Evolutionary conservation across 345 rosid species (phyloP).

Genomic region (Sapria himalayana): DNA sequence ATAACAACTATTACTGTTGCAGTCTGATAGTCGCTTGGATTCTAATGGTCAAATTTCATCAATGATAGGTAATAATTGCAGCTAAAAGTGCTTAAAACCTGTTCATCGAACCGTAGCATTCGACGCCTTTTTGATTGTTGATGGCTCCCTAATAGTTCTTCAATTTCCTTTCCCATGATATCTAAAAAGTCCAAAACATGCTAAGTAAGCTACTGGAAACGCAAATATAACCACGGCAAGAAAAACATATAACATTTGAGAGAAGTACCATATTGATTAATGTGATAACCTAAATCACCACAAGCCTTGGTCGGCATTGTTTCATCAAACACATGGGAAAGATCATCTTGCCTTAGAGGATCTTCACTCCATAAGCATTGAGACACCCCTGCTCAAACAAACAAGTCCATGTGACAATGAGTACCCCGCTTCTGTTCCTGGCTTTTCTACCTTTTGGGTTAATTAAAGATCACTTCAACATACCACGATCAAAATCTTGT

Average conservation of each 20-base stretch:
- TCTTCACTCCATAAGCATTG: slow-evolving; percentile 31
- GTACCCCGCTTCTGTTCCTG: too few relatives aligned
- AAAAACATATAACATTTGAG: too few relatives aligned
- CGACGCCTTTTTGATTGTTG: slow-evolving; percentile 70
- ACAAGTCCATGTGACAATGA: too few relatives aligned
- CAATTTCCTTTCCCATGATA: slow-evolving; percentile 26
- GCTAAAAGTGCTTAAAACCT: too few relatives aligned
- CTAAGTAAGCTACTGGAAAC: not conserved
- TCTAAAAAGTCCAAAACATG: slow-evolving; percentile 14
- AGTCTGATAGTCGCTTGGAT: too few relatives aligned
- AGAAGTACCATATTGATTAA: slow-evolving; percentile 25
- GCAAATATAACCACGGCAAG: not conserved
- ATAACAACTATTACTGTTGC: too few relatives aligned
- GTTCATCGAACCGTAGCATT: slow-evolving; percentile 62
- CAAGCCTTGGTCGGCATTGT: slow-evolving; percentile 81
- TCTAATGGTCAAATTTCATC: too few relatives aligned
- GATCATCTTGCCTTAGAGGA: slow-evolving; percentile 50
- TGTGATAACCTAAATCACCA: slow-evolving; percentile 42
- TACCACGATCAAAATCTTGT: too few relatives aligned
- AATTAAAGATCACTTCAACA: too few relatives aligned
- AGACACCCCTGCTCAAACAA: slow-evolving; percentile 12
- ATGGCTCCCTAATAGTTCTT: slow-evolving; percentile 24
- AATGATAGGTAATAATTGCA: too few relatives aligned
- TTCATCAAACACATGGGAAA: slow-evolving; percentile 60
- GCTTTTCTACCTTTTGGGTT: too few relatives aligned